Evolutionary conservation across 768 basidiomycete species (phyloP), one percentile per base, ranked within the genome.

Genomic region (Tricholoma terreum): DNA sequence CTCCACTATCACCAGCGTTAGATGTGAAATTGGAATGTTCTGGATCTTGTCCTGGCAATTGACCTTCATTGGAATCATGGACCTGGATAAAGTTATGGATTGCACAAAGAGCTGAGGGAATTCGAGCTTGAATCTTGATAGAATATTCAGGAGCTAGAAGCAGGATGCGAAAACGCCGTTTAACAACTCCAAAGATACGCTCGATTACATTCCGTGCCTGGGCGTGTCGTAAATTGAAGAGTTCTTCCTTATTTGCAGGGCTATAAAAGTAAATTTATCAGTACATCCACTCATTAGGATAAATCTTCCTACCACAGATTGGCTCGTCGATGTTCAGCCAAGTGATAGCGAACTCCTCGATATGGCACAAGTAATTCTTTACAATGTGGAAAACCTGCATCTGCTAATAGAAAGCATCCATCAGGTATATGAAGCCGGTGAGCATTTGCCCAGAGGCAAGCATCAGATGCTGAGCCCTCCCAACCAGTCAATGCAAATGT

Each of bases 181-280:
- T 73, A 50, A 70, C 1, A 6, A 71, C 60, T 21, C 75, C 74
- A 70, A 77, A 77, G 15, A 75, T 68, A 0, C 64, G 56, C 53
- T 77, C 72, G 59, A 77, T 63, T 21, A 75, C 63, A 65, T 76
- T 78, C 0, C 65, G 65, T 4, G 65, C 66, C 21, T 61, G 63
- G 12, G 73, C 63, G 61, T 78, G 75, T 0, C 65, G 65, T 1
- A 77, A 65, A 56, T 75, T 77, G 57, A 68, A 76, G 0, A 77
- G 56, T 54, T 77, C 73, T 58, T 74, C 58, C 6, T 57, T 15
- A 52, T 65, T 69, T 33, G 30, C 15, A 19, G 74, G 75, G 7
- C 71, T 70, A 49, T 33, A 33, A 33, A 6, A 6, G 6, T 6
- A 5, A 33, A 33, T n/a, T n/a, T n/a, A n/a, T n/a, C n/a, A n/a